Evolutionary conservation across 306 rosid species (phyloP).

Genomic region (Medicago lupulina): DNA sequence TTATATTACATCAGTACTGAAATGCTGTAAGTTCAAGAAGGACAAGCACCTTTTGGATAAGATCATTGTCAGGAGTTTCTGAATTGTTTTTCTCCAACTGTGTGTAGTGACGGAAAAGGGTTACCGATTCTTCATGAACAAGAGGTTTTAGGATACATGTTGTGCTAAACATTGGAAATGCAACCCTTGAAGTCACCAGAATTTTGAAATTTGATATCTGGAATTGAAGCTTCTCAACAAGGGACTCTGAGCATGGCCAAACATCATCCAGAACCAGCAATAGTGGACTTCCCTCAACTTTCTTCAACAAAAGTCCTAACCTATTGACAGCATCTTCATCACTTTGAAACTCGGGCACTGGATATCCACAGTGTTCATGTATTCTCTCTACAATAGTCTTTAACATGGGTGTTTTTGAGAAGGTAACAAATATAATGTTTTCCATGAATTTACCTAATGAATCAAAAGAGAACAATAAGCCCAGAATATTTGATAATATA

Average conservation of each 20-base stretch:
- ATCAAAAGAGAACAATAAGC: constrained; percentile 31
- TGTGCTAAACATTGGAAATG: constrained; percentile 43
- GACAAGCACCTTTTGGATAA: constrained; percentile 49
- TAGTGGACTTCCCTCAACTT: constrained; percentile 38
- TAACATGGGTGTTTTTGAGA: constrained; percentile 53
- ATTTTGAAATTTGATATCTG: constrained; percentile 55
- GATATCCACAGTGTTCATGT: constrained; percentile 34
- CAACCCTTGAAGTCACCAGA: constrained; percentile 67
- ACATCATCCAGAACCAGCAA: constrained; percentile 70
- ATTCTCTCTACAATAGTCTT: constrained; percentile 50
- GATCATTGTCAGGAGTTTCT: constrained; percentile 34
- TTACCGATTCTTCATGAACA: constrained; percentile 49
- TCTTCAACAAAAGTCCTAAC: constrained; percentile 38
- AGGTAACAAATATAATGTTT: constrained; percentile 54
- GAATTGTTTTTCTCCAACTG: constrained; percentile 22
- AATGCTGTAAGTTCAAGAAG: background rate
- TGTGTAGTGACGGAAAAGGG: constrained; percentile 60
- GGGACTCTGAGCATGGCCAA: constrained; percentile 62
- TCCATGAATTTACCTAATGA: constrained; percentile 50
- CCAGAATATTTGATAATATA: background rate
- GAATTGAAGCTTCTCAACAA: constrained; percentile 49
- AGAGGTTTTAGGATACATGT: constrained; percentile 45
- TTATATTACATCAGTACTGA: background rate
- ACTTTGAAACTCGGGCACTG: constrained; percentile 42
- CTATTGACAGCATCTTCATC: constrained; percentile 35